These are phyloP conservation scores for Cornus controversa DNA, from an alignment of 148 eudicot genomes.

Conservation along the genomic window DNA sequence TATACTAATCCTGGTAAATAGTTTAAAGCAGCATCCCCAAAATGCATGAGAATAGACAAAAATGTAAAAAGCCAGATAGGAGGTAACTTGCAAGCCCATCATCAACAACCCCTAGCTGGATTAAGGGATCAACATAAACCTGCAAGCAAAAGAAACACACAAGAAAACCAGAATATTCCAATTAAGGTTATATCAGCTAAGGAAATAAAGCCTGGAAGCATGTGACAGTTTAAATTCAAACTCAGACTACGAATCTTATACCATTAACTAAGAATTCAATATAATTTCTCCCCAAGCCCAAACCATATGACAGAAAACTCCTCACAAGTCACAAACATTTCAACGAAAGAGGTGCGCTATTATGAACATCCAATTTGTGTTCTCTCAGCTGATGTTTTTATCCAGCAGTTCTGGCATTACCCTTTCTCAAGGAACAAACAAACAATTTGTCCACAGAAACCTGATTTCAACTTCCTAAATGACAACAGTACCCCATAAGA, in stretches of 20 bases:
- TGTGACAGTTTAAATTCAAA: not conserved
- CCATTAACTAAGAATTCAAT: not conserved
- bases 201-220: not conserved
- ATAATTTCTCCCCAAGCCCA: not conserved
- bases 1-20: not conserved
- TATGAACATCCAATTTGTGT: not conserved
- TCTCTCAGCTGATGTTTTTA: too few relatives aligned
- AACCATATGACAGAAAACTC: not conserved
- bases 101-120: not conserved
- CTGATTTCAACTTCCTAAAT: not conserved
- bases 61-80: not conserved
- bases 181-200: not conserved
- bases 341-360: not conserved
- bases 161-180: not conserved
- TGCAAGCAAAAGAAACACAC: not conserved
- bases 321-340: not conserved
- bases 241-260: not conserved
- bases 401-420: not conserved
- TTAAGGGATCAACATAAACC: not conserved
- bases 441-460: not conserved
- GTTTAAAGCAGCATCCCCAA: not conserved
- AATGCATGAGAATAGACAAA: not conserved
- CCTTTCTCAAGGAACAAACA: not conserved
- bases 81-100: not conserved
- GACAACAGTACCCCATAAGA: not conserved